Evolutionary conservation across 768 basidiomycete species (phyloP).

Genomic region (Suillus placidus): DNA sequence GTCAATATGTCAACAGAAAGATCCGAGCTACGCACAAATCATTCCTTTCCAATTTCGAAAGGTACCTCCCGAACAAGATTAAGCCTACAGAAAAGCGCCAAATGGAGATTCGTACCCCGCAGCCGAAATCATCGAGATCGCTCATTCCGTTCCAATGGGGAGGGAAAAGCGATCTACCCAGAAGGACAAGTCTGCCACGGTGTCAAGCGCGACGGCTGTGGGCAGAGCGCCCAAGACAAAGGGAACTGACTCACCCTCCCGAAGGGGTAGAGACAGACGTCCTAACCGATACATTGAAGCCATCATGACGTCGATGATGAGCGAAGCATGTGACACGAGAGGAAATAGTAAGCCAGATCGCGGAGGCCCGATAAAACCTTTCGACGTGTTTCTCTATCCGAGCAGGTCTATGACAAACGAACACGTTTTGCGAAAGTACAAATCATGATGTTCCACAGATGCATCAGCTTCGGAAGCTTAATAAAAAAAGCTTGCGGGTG

Average conservation of each 20-base stretch:
- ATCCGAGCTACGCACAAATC: neutral
- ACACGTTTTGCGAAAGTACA: neutral
- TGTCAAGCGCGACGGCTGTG: too few relatives aligned
- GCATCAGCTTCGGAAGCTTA: neutral
- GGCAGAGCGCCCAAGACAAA: too few relatives aligned
- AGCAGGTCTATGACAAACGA: neutral
- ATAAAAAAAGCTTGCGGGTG: neutral
- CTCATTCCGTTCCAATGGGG: too few relatives aligned
- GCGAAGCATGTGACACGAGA: neutral
- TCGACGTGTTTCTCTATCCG: neutral
- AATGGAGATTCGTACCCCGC: neutral
- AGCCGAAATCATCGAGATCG: too few relatives aligned
- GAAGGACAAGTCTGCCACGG: too few relatives aligned
- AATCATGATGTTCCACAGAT: neutral
- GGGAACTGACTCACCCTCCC: too few relatives aligned
- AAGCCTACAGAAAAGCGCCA: neutral
- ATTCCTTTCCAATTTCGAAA: constrained; percentile 23
- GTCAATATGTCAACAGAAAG: neutral
- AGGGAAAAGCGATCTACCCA: too few relatives aligned
- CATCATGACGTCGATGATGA: neutral
- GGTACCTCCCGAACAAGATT: constrained; percentile 19
- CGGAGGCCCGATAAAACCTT: neutral
- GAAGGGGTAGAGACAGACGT: too few relatives aligned
- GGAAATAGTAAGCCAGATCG: neutral
- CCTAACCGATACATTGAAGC: neutral